Evolutionary conservation across 441 rosid species (phyloP), one percentile per base, ranked within the genome.

Genomic region (Pelargonium myrrhifolium): DNA sequence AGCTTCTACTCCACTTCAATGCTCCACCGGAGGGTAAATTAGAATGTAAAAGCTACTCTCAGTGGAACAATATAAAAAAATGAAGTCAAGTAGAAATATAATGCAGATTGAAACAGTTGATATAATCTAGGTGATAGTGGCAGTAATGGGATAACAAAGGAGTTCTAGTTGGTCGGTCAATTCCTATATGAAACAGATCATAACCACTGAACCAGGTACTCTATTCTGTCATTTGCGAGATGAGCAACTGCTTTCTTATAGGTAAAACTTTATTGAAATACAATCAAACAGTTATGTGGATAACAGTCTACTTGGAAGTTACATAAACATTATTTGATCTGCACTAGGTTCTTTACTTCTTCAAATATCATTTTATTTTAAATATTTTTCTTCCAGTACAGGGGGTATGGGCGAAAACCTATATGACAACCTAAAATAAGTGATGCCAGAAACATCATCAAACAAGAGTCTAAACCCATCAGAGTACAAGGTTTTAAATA

Each of bases 101-200:
- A 20, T 26, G 45, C 22, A 12, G 68, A 66, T 45, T 70, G 67
- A 66, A 68, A 24, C 40, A 26, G 59, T 17, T 70, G 49, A 60
- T 59, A 37, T n/a, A 71, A 62, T 55, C 64, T 35, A 62, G 53
- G 47, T 18, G 66, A 43, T n/a, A 18, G 67, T 51, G 62, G 70
- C 63, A 62, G 40, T 51, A 24, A 49, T 10, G 20, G 60, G 66
- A 55, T 64, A 70, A 59, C 39, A 66, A 63, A 8, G 55, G 55
- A 63, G 53, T 35, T 71, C 49, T 75, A 35, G 73, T 66, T 75
- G 78, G 73, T 49, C 43, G 47, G 71, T 77, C 75, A 74, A 71
- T 77, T 75, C 68, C 21, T 9, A 51, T 56, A 51, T 71, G 62
- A 35, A 67, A 71, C 31, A 31, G 20, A 40, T 66, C 10, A 22